Evolutionary conservation across 495 filamentous ascomycete species (phyloP), one percentile per base, ranked within the genome.

Genomic region (Bombardia bombarda): DNA sequence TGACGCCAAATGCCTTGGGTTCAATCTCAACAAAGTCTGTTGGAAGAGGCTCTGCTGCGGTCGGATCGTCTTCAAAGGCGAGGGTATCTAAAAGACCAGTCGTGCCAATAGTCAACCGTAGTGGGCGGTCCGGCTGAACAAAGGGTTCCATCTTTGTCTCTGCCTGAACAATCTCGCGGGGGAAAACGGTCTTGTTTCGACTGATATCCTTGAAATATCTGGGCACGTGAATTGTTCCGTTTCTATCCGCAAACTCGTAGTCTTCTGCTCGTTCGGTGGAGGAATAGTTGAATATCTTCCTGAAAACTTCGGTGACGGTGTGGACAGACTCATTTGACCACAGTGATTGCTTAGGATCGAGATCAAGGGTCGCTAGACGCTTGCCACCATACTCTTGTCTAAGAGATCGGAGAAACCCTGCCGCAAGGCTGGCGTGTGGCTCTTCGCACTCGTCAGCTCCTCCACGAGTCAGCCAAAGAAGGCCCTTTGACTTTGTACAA

Each of bases 391-490:
- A 56, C 40, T 66, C 62, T 28, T 58, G 50, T 3, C 60, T 46
- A 18, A 66, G 34, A 4, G 60, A 55, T 7, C 62, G 49, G 2
- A 62, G 53, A 22, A 66, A 60, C 0, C 62, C 62, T 3, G 53
- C 35, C 6, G 57, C 55, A 4, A 66, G 55, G 16, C 49, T 48
- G 1, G 49, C 36, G 7, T 57, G 44, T 4, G 64, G 62, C 4
- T 55, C 45, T 0, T 42, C 43, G 20, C 40, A 47, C 22, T 52
- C 47, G 6, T 44, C 46, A 2, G 39, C 63, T 20, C 73, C 73
- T 0, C 78, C 75, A 23, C 68, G 55, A 4, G 79, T 57, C 13
- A 81, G 31, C 52, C 79, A 80, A 8, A 69, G 60, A 2, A 66
- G 49, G 7, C 68, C 58, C n/a, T 58, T 46, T 4, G 52, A 40